Conservation (phyloP, 768 basidiomycete genomes). For the Mrakia frigida region DNA sequence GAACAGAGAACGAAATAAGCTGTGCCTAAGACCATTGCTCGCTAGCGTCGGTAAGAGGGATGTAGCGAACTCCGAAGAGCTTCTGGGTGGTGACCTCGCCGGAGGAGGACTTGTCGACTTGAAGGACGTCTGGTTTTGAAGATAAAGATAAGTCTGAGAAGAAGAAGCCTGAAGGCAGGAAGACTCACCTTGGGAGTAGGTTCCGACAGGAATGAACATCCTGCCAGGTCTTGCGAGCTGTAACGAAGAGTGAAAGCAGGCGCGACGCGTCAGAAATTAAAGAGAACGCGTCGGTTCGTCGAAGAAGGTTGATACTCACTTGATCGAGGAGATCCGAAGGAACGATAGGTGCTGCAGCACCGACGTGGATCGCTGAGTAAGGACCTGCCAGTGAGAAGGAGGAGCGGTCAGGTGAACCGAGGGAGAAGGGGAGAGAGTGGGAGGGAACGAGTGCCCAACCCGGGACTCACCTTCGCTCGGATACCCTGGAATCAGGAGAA, state of each 20-base stretch:
- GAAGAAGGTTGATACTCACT: constrained; percentile 61
- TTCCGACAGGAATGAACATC: constrained; percentile 64
- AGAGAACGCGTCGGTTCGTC: constrained; percentile 15
- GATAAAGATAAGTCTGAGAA: too few species aligned
- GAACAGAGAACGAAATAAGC: not conserved
- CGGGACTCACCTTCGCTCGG: constrained; percentile 13
- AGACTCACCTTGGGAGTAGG: constrained; percentile 8
- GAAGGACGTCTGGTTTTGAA: constrained; percentile 59
- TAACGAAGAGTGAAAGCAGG: too few species aligned
- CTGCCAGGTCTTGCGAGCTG: constrained; percentile 44
- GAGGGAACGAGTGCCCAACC: too few species aligned
- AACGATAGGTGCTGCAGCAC: constrained; percentile 75
- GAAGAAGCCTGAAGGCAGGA: constrained; percentile 41
- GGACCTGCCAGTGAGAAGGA: constrained; percentile 44
- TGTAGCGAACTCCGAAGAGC: constrained; percentile 66
- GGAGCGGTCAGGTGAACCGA: not conserved
- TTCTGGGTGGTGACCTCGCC: constrained; percentile 61
- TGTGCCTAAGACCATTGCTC: not conserved
- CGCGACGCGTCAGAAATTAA: not conserved
- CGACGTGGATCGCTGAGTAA: constrained; percentile 85
- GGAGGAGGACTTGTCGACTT: constrained; percentile 69
- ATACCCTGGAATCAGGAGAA: too few species aligned
- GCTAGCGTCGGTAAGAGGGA: not conserved
- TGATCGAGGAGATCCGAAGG: constrained; percentile 71
- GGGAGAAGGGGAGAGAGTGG: not conserved